phyloP scores from a whole-genome alignment of 2,329 filamentous ascomycete species.

The Penicillium sp. region DNA sequence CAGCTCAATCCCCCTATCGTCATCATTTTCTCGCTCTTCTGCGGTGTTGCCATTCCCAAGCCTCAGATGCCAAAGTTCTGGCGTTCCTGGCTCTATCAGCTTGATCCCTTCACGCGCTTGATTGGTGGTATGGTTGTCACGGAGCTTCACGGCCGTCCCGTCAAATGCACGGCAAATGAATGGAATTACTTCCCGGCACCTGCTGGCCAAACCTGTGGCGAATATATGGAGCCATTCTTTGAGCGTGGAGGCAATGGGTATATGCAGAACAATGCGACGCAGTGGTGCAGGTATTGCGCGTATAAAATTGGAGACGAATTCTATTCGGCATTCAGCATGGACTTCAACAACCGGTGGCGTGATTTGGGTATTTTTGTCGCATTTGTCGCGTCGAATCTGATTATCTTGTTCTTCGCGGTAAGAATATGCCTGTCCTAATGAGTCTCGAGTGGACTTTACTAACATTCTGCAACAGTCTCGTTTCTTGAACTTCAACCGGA shows the following conservation, averaged over 20 bases:
- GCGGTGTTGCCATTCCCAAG: slow-evolving; percentile 79
- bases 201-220: slow-evolving; percentile 66
- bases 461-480: slow-evolving; percentile 39
- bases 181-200: slow-evolving; percentile 72
- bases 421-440: slow-evolving; percentile 29
- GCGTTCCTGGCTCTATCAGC: slow-evolving; percentile 78
- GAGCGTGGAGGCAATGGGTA: slow-evolving; percentile 70
- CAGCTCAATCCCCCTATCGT: slow-evolving; percentile 82
- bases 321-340: slow-evolving; percentile 68
- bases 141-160: slow-evolving; percentile 68
- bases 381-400: slow-evolving; percentile 77
- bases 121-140: slow-evolving; percentile 80
- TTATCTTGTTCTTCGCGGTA: slow-evolving; percentile 63
- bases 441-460: slow-evolving; percentile 10
- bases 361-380: slow-evolving; percentile 78
- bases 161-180: slow-evolving; percentile 65
- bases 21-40: slow-evolving; percentile 83
- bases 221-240: slow-evolving; percentile 77
- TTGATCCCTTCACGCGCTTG: slow-evolving; percentile 81
- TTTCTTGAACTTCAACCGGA: slow-evolving; percentile 52
- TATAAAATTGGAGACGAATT: slow-evolving; percentile 81
- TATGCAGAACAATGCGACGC: slow-evolving; percentile 66
- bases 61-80: slow-evolving; percentile 78
- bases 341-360: slow-evolving; percentile 73
- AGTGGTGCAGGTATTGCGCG: slow-evolving; percentile 77